Evolutionary conservation across 73 alveolate genomes (phyloP), one percentile per base, ranked within the genome.

Genomic region (Halteria grandinella): DNA sequence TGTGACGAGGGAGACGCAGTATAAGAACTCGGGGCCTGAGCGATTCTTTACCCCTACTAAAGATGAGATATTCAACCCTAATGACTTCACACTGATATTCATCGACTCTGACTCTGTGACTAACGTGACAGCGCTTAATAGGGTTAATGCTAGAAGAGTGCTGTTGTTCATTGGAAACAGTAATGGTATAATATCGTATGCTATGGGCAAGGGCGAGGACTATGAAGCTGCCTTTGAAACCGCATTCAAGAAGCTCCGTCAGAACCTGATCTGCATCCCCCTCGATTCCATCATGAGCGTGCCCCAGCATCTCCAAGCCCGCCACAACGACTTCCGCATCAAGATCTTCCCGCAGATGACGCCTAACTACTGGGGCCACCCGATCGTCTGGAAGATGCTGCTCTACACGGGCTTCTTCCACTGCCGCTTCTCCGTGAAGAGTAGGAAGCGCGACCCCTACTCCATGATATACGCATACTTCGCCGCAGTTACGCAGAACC

Each of bases 311-410:
- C 28, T 90, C 52, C 21, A 55, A 25, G 89, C 89, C 14, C 66
- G 79, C 50, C 88, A 79, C 52, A 86, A 90, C 76, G 97, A 87
- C 80, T 81, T 48, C 36, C 40, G 82, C 45, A 64, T 90, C 5
- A 70, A 60, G 79, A 86, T 90, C 0, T 69, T 50, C 43, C 93
- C 97, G 15, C 60, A 87, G 48, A 53, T 60, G 34, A 49, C n/a
- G 12, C 92, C 94, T 31, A 90, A 90, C 70, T 87, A 88, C 58
- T 90, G 93, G 93, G 97, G 97, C 36, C 63, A 53, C 69, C 91
- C 91, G 0, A 63, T 55, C 33, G 47, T 90, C 11, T 79, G 87
- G 79, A 41, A 90, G 25, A 86, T 90, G 94, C 83, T 90, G 0
- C 36, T 86, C 53, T 37, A 53, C 41, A 90, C 94, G 27, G 94